Evolutionary conservation across 2,329 filamentous ascomycete species (phyloP).

Genomic region (Sporothrix euskadiensis): DNA sequence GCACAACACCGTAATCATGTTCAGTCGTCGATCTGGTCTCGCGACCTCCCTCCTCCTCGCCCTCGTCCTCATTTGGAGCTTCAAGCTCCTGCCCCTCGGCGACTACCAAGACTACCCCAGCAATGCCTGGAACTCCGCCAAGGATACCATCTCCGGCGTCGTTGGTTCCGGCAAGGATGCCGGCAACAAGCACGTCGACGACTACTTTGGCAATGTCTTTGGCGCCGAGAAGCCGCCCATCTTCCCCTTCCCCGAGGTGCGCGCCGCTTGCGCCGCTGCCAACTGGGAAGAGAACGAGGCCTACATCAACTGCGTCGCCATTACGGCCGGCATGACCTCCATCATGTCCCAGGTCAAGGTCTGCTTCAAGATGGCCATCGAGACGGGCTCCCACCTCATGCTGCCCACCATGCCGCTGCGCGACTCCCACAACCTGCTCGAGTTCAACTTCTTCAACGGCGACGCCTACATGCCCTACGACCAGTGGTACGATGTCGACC

Average conservation of each 20-base stretch:
- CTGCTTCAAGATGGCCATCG: constrained; percentile 42
- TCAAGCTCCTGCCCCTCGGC: constrained; percentile 12
- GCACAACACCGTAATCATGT: constrained; percentile 22
- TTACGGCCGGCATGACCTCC: constrained; percentile 39
- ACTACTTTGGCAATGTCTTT: constrained; percentile 41
- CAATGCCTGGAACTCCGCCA: constrained; percentile 32
- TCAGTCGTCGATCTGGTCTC: constrained; percentile 31
- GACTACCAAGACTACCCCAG: constrained; percentile 27
- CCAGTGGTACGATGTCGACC: constrained; percentile 41
- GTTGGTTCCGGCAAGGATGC: not conserved
- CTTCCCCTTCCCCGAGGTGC: constrained; percentile 36
- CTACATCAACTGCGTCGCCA: constrained; percentile 40
- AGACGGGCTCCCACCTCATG: constrained; percentile 38
- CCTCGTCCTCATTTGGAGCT: constrained; percentile 32
- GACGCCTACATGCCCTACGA: constrained; percentile 40
- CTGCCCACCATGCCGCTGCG: constrained; percentile 41
- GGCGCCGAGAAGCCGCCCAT: constrained; percentile 26
- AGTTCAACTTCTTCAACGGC: constrained; percentile 40
- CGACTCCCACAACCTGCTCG: constrained; percentile 36
- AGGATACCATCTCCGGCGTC: constrained; percentile 22
- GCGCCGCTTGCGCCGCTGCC: constrained; percentile 35
- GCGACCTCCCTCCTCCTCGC: constrained; percentile 22
- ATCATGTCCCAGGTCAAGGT: constrained; percentile 42
- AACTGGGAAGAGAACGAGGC: constrained; percentile 37
- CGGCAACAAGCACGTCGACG: constrained; percentile 28